Evolutionary conservation across 768 basidiomycete species (phyloP), one percentile per base, ranked within the genome.

Genomic region (Suillus weaverae): DNA sequence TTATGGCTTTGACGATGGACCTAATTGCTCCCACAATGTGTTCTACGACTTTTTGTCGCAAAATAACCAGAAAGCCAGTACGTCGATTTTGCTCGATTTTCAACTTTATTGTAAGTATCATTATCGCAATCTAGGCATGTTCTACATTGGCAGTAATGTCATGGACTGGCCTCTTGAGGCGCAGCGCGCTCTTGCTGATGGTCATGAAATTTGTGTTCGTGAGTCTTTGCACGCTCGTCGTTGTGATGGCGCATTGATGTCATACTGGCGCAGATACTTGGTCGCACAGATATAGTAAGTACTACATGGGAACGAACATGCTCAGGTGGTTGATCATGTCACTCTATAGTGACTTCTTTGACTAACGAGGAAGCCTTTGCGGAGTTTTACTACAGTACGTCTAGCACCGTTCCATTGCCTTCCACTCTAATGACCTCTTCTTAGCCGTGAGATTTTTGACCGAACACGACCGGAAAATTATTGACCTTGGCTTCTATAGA

Each of bases 341-440:
- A 13, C 6, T 59, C 36, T 22, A 2, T 63, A 87, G 86, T 83
- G 85, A 89, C 89, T 0, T 70, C 85, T 2, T 79, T 89, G 48
- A 75, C 81, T 10, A 92, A 87, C 71, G 78, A 85, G 68, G 78
- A 89, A 66, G 89, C 86, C 5, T 91, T 92, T 64, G 91, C 91
- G 4, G 91, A 94, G 74, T 79, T 94, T 20, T 92, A 88, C 65
- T 94, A 91, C 76, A 86, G 86, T 84, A 67, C 41, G 85, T 5
- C 38, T 41, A 20, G 11, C 6, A 18, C 30, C 6, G 5, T 46
- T 5, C 20, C 30, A 32, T 35, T 10, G n/a, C 16, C 30, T 5
- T 10, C 0, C 5, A 30, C 26, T 68, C 46, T 30, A 44, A 50
- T 43, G 3, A 64, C n/a, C 9, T 51, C 41, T 20, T 38, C 22